Evolutionary conservation across 1,139 yeast species (phyloP), one percentile per base, ranked within the genome.

Genomic region (Yarrowia galli): DNA sequence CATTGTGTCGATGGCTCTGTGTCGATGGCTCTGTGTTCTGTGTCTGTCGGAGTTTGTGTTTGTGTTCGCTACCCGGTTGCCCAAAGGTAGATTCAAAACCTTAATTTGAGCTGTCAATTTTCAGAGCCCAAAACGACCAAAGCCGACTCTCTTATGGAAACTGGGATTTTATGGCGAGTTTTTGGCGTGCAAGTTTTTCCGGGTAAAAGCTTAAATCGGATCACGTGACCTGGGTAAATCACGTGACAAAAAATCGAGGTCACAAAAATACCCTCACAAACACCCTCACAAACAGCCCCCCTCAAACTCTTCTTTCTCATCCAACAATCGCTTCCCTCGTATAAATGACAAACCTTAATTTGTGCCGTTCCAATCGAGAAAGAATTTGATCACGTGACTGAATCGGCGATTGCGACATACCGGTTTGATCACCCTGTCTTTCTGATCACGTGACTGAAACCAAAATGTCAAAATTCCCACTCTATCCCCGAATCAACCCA

Each of bases 31-130:
- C n/a, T 3, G 32, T 28, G 32, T 28, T 28, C n/a, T 28, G 32
- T 28, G 32, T 28, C 9, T 28, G 10, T n/a, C n/a, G n/a, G 38
- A n/a, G 53, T 48, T 48, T 10, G 53, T 10, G 53, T 13, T 38
- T 36, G 43, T 36, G 60, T n/a, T n/a, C n/a, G n/a, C n/a, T n/a
- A n/a, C n/a, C n/a, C n/a, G 61, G 63, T 42, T 40, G 63, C 40
- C n/a, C 23, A 40, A 56, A 56, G 63, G 48, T 56, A 25, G 63
- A 56, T 56, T 56, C 28, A 25, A 56, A 28, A 56, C 48, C 38
- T 18, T 40, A 56, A 40, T 40, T 40, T 53, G 60, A 53, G 60
- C 60, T 53, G 60, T 53, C 60, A 36, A 15, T 53, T 53, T 53
- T 51, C n/a, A n/a, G n/a, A n/a, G n/a, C n/a, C n/a, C n/a, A n/a